Conservation (phyloP, 768 basidiomycete genomes). For the Antrodiella citrinella region DNA sequence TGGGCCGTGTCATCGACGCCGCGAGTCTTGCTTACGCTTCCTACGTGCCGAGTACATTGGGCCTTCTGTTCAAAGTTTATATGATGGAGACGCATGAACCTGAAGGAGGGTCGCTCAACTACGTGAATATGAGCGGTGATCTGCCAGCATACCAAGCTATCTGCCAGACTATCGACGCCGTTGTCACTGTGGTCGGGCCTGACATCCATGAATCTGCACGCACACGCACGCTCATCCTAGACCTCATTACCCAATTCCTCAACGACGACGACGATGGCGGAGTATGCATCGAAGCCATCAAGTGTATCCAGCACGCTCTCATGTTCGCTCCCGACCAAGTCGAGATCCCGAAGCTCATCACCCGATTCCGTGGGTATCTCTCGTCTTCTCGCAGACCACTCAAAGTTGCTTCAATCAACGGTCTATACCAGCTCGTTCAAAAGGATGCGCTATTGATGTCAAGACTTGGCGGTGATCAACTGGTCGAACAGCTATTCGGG, state of each 20-base stretch:
- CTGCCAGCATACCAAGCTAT: constrained; percentile 87
- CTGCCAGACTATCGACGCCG: constrained; percentile 87
- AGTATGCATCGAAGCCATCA: constrained; percentile 88
- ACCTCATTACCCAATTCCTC: constrained; percentile 80
- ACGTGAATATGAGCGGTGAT: constrained; percentile 84
- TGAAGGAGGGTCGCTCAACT: constrained; percentile 78
- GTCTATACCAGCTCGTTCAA: constrained; percentile 94
- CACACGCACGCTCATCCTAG: constrained; percentile 73
- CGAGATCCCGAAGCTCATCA: constrained; percentile 72
- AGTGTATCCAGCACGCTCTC: constrained; percentile 92
- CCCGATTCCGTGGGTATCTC: constrained; percentile 70
- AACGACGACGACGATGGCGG: constrained; percentile 77
- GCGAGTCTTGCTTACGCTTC: constrained; percentile 89
- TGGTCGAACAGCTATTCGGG: constrained; percentile 92
- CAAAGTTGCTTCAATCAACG: constrained; percentile 92
- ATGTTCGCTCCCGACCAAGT: constrained; percentile 90
- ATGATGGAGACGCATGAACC: constrained; percentile 85
- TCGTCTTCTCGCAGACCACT: constrained; percentile 75
- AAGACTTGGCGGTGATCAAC: constrained; percentile 83
- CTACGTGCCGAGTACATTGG: constrained; percentile 81
- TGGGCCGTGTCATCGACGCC: constrained; percentile 82
- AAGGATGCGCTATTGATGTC: constrained; percentile 90
- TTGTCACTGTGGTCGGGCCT: constrained; percentile 90
- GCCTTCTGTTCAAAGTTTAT: constrained; percentile 87
- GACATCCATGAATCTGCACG: constrained; percentile 85